Base-by-base conservation (phyloP, 768 basidiomycete genomes). In the Phaeotremella fagi region DNA sequence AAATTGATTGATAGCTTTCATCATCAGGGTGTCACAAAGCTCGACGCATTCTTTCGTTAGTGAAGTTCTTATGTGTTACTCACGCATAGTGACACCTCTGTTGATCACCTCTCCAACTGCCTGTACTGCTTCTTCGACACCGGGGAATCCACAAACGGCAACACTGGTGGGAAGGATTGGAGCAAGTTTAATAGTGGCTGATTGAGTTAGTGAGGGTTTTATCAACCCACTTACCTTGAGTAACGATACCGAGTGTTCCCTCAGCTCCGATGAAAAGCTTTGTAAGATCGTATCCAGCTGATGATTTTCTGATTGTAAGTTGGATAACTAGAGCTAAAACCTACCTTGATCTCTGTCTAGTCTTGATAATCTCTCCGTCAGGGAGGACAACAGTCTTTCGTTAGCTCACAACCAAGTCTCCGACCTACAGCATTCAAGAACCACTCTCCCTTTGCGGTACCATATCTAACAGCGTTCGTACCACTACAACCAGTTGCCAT, bases 241-340 rank as follows among this genome's bases (percentile, higher is more conserved):
- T 89, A 14, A 91, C 82, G 60, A 90, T 85, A 3, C 89, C 89
- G 36, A 90, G 71, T 0, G 88, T 90, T 6, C 89, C 89, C 72
- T 90, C 89, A 2, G 87, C 87, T 3, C 89, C 89, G 43, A 90
- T 86, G 74, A 90, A 90, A 3, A 90, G 74, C 70, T 90, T 90
- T 0, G 87, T 89, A 3, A 81, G 80, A 65, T 91, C 90, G 63
- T 87, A 90, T 0, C 90, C 90, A 0, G 87, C 86, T 1, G 88
- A 82, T 2, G 87, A 89, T 70, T 94, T 91, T 48, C 70, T 43
- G 24, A 18, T 12, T 16, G 31, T 15, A 33, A 15, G 28, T 26
- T 6, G 9, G 16, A 4, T 36, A 14, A 29, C 5, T 11, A 48
- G 11, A 12, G n/a, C 47, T 5, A 29, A 23, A 24, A 23, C 33